Percentiles rank a stretch among this genome's conserved stretches.
These are phyloP conservation scores for Beauveria sp. DNA, from an alignment of 2,329 filamentous ascomycete species.

Conservation along the genomic window DNA sequence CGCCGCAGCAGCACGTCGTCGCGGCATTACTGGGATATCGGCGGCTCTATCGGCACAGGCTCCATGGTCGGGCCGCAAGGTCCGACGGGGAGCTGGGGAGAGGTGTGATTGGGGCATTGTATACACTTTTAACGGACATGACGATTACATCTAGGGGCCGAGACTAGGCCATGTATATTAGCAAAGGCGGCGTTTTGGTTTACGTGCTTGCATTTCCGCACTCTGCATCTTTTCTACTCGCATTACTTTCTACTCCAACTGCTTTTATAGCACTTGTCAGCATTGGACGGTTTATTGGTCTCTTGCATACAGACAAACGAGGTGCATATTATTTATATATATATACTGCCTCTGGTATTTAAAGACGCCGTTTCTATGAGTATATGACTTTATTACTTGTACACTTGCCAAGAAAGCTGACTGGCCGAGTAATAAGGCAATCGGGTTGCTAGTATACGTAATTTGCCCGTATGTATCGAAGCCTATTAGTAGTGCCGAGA, in stretches of 20 bases:
- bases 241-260: not conserved
- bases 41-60: slow-evolving; percentile 69
- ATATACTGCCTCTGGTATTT: not conserved
- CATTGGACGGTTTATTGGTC: not conserved
- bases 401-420: not conserved
- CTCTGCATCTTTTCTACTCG: not conserved
- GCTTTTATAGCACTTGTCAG: not conserved
- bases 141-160: not conserved
- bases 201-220: not conserved
- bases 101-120: slow-evolving; percentile 41
- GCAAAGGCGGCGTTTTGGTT: not conserved
- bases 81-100: slow-evolving; percentile 71
- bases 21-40: slow-evolving; percentile 88
- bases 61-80: slow-evolving; percentile 60
- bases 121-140: not conserved
- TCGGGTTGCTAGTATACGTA: not conserved
- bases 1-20: slow-evolving; percentile 63
- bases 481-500: not conserved
- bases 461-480: not conserved
- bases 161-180: slow-evolving; percentile 1
- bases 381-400: not conserved
- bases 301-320: not conserved
- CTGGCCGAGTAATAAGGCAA: not conserved
- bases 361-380: not conserved
- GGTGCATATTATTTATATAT: not conserved